phyloP scores from a whole-genome alignment of 1,139 yeast genomes.

The Hanseniaspora gamundiae region DNA sequence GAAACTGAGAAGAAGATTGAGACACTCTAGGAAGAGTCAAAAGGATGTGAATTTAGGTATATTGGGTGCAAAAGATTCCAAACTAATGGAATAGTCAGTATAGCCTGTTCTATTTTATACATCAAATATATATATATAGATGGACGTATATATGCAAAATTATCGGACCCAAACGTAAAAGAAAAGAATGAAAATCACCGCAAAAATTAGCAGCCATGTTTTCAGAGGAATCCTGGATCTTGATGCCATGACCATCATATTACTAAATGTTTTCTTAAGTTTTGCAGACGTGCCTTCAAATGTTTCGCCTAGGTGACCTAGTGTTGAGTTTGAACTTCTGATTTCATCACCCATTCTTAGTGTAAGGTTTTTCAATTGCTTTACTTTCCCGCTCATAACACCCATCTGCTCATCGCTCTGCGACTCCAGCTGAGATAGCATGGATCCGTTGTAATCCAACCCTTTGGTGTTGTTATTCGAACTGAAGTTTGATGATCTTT shows the following conservation, averaged over 20 bases:
- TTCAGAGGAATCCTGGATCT: conserved; percentile 71
- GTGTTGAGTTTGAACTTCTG: conserved; percentile 52
- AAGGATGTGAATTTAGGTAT: conserved; percentile 10
- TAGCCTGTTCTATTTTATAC: conserved; percentile 1
- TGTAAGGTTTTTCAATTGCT: conserved; percentile 59
- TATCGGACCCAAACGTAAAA: conserved; percentile 70
- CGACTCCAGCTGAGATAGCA: conserved; percentile 61
- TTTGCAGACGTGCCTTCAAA: conserved; percentile 34
- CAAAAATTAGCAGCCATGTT: conserved; percentile 66
- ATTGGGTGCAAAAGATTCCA: conserved; percentile 10
- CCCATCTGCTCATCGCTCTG: conserved; percentile 74
- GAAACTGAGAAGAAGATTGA: background rate
- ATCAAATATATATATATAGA: conserved; percentile 4
- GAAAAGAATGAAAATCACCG: conserved; percentile 52
- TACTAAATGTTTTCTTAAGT: conserved; percentile 53
- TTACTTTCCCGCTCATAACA: conserved; percentile 57
- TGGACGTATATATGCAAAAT: background rate
- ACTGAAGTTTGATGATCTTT: conserved; percentile 2
- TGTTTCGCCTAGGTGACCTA: conserved; percentile 41
- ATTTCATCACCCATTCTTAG: conserved; percentile 76
- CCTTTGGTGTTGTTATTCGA: conserved; percentile 8
- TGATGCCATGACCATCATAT: conserved; percentile 74
- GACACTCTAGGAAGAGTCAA: too few species aligned
- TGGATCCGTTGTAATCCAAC: conserved; percentile 31
- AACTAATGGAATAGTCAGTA: background rate